Evolutionary conservation across 2,329 filamentous ascomycete genomes (phyloP), one percentile per base, ranked within the genome.

Genomic region (Zopfia rhizophila): DNA sequence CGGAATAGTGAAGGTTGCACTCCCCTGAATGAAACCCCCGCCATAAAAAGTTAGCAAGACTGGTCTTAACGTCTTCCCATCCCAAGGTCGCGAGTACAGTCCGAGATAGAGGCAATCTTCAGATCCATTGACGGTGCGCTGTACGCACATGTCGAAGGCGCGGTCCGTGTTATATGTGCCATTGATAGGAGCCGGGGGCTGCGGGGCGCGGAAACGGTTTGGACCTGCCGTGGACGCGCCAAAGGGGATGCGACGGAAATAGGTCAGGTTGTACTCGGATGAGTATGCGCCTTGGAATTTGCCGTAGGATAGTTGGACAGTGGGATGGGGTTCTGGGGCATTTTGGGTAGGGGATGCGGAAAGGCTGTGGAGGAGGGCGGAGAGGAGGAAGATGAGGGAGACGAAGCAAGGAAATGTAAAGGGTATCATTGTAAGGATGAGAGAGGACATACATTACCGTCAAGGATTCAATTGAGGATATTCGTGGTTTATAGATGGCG

Each of bases 101-200:
- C 81, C 81, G 2, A 87, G 75, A 49, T 84, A 85, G 11, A 86
- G 71, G 53, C 83, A 86, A 57, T 86, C 83, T 70, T 86, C 83
- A 30, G 81, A 82, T 8, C 79, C 71, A 25, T 72, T 73, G 42
- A 78, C 79, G 0, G 79, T 82, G 54, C 81, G 73, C 65, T 84
- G 82, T 3, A 80, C 77, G 55, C 83, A 86, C 75, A 82, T 80
- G 56, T 83, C 78, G 49, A 83, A 85, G 13, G 70, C 51, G 37
- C 81, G 77, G 49, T 78, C 74, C 2, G 82, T 82, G 60, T 85
- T 67, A 60, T 85, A 86, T 3, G 73, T 74, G 47, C 73, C 77
- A 66, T 78, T 73, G 40, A 84, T 72, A 1, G 65, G 67, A 0
- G 67, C 17, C 1, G 82, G 82, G 5, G 82, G 82, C 53, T 87